Evolutionary conservation across 805 yeast genomes (phyloP).

Genomic region (Schwanniomyces yamadae): DNA sequence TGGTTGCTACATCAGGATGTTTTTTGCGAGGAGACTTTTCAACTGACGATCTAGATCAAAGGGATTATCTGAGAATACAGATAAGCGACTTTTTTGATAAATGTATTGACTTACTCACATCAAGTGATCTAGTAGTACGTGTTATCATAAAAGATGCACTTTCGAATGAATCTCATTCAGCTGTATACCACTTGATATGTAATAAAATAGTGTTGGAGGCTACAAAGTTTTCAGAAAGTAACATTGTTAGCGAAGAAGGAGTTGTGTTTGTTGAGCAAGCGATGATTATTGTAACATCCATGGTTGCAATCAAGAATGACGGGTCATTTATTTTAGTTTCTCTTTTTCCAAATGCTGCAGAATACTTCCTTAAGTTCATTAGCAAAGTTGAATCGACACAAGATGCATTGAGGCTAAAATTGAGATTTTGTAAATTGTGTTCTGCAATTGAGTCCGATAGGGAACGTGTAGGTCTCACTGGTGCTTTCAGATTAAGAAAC

Average conservation of each 20-base stretch:
- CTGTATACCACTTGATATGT: conserved; percentile 49
- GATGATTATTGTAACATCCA: conserved; percentile 43
- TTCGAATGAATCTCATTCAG: conserved; percentile 62
- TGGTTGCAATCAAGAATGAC: conserved; percentile 32
- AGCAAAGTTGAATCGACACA: conserved; percentile 23
- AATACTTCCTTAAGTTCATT: conserved; percentile 27
- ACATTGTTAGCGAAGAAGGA: conserved; percentile 25
- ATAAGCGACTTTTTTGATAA: conserved; percentile 50
- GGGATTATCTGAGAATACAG: conserved; percentile 30
- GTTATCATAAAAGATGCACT: conserved; percentile 74
- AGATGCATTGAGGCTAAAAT: conserved; percentile 37
- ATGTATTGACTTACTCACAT: conserved; percentile 49
- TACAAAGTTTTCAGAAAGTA: conserved; percentile 29
- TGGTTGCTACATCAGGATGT: conserved; percentile 70
- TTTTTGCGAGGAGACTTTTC: conserved; percentile 40
- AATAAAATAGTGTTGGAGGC: conserved; percentile 41
- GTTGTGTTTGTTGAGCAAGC: conserved; percentile 49
- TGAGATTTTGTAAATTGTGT: conserved; percentile 42
- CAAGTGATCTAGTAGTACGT: conserved; percentile 53
- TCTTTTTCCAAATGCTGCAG: conserved; percentile 29
- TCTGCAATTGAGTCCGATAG: conserved; percentile 34
- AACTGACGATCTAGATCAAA: conserved; percentile 19
- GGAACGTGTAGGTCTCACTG: conserved; percentile 33
- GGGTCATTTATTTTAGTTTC: conserved; percentile 36
- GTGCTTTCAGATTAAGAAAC: conserved; percentile 51